These are phyloP conservation scores for Hura crepitans DNA, from an alignment of 441 rosid species.

Conservation along the genomic window DNA sequence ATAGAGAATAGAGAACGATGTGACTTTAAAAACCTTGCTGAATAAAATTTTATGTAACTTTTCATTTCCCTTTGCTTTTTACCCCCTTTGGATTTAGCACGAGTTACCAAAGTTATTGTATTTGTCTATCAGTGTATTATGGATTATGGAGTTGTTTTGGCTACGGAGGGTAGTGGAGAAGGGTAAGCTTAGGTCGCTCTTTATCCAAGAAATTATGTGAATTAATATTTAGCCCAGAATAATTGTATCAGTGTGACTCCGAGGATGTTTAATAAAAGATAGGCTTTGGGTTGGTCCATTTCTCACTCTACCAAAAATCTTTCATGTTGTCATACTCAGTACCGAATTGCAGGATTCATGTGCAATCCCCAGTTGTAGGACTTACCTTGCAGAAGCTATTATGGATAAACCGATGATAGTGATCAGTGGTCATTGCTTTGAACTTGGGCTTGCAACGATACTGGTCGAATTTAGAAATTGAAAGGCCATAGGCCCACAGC, in stretches of 20 bases:
- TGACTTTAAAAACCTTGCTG: background rate
- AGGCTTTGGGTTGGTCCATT: too few relatives aligned
- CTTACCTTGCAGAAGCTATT: too few relatives aligned
- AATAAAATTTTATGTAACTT: background rate
- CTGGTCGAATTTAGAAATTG: too few relatives aligned
- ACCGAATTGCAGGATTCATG: too few relatives aligned
- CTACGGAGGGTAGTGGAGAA: background rate
- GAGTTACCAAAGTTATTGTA: background rate
- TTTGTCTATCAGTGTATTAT: background rate
- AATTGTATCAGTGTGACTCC: background rate
- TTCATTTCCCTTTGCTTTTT: background rate
- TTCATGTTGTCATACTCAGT: too few relatives aligned
- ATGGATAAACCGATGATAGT: too few relatives aligned
- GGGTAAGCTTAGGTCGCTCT: constrained; percentile 1
- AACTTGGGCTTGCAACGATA: too few relatives aligned
- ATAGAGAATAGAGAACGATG: background rate
- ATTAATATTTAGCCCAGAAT: background rate
- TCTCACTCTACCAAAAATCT: too few relatives aligned
- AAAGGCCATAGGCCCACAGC: too few relatives aligned
- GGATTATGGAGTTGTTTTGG: too few relatives aligned
- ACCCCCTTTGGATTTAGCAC: background rate
- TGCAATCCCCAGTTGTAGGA: too few relatives aligned
- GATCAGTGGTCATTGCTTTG: too few relatives aligned
- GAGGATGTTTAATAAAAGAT: background rate
- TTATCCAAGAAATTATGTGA: constrained; percentile 3